Base-by-base conservation (phyloP, 352 stramenopile genomes). In the Blastocystis sp. region DNA sequence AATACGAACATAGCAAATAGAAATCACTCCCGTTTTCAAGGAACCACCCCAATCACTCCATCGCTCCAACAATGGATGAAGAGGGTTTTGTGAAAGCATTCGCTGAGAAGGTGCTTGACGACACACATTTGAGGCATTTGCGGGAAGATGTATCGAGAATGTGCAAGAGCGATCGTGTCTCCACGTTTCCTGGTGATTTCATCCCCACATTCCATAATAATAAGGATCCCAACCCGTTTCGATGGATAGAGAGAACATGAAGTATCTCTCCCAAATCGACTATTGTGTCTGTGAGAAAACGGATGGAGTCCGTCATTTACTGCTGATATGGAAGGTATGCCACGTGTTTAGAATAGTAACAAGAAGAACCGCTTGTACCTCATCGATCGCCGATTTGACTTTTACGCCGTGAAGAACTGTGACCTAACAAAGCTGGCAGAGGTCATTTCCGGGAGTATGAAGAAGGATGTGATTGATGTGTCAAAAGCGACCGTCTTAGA, bases 251-350 rank as follows among this genome's bases (percentile, higher is more conserved):
- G 67, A 88, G 40, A 88, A 88, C 52, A 61, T 76, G 59, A 65
- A 67, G 17, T 88, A 43, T 43, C n/a, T 88, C 21, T 79, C 64
- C 2, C 41, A 78, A 38, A 41, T 79, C 48, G 60, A 88, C 14
- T 88, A 88, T 19, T 76, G 64, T 19, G 78, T 88, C 11, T 88
- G 78, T 52, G 78, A 88, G 43, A 88, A 88, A 62, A 79, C 78
- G 41, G 78, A 88, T 10, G 78, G 78, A 48, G 78, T 77, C 11
- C 78, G 78, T 40, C 66, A 88, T 43, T 28, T 88, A 5, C 34
- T 88, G 34, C 62, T 88, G 41, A 79, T 88, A 14, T 88, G 67
- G 64, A 56, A 88, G 23, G 78, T 88, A 56, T 56, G 10, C 7
- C 19, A 40, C 11, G 21, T 64, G 21, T 64, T n/a, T 64, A 64